Base-by-base conservation (phyloP, 352 stramenopile species). In the Pythium oligandrum region DNA sequence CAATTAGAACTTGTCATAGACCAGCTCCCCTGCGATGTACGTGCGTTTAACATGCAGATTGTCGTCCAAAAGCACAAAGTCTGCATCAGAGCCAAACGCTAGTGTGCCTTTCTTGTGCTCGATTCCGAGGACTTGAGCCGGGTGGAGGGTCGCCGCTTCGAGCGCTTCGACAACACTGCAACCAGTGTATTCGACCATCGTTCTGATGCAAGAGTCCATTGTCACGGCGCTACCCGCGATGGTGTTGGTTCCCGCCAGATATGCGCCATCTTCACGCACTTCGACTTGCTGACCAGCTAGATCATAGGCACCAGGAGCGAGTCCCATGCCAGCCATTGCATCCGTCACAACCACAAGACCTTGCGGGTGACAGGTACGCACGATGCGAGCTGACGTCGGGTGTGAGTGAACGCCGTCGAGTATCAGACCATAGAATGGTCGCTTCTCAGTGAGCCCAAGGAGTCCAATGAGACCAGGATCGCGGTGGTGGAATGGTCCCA, bases 401-500 rank as follows among this genome's bases (percentile, higher is more conserved):
- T 96, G 84, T 6, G 75, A 78, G 62, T 97, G 90, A 11, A 96
- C 74, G 6, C 87, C 88, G 62, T 97, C 90, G 10, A 88, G 71
- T 51, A 96, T 96, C 40, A 96, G 78, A 12, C 79, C 78, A 46
- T 88, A 97, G 63, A 66, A 89, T 6, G 86, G 76, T 6, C 75
- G 66, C 11, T 57, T 50, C 11, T 73, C 63, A 1, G 55, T 74
- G 6, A 68, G 62, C 1, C 86, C 88, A 7, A 96, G 70, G 30
- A 97, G 63, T 1, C 90, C 90, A 9, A 96, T 82, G 50, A 97
- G 76, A 3, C 88, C 90, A 5, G 90, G 90, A 42, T 96, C 78
- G 32, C 88, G 80, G 59, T 97, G 90, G 55, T 97, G 88, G 70
- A 97, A 97, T 4, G 80, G 71, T 26, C 69, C 77, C 90, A 97